Evolutionary conservation across 345 rosid species (phyloP), one percentile per base, ranked within the genome.

Genomic region (Diplotaxis tenuifolia): DNA sequence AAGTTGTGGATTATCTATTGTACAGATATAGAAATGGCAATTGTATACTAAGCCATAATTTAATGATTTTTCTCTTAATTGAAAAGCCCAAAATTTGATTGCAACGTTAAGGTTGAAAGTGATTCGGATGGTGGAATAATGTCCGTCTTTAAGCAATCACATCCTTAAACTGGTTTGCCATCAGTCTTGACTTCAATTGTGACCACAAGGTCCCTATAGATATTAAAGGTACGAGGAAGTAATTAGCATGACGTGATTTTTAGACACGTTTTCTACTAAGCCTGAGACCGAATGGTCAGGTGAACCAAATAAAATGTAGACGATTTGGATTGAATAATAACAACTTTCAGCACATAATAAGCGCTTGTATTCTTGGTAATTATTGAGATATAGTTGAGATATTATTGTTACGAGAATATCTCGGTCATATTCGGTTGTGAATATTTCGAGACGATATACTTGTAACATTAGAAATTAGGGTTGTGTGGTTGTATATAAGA

Each of bases 131-230:
- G 22, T 47, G 16, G 25, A 40, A 47, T 42, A 29, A 47, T n/a
- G n/a, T 56, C 47, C 50, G 15, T 50, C 60, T 16, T 62, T 58
- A 47, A 21, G 40, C 28, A 16, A 36, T 74, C 21, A 47, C 60
- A 31, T 45, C 53, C 67, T 57, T 45, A 57, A 65, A 74, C 59
- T 9, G 40, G 16, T 57, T 74, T 66, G 59, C 58, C 61, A 50
- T 15, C 53, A 58, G 18, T 56, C 59, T 73, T 73, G 71, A 65
- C 71, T 47, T 45, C 28, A n/a, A n/a, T 66, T 74, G 72, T 74
- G 71, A 65, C 71, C 71, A 73, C 71, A 73, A 64, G 76, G 20
- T 31, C 71, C 56, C 31, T 36, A 63, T 7, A n/a, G 22, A 9
- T 27, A 20, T 64, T 56, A 38, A n/a, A 65, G 58, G 53, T 58